A percentile compares a stretch with the other conserved stretches of the same genome.
Evolutionary conservation across 1,284 basidiomycete species (phyloP).

Genomic region (Ceratobasidium sp.): DNA sequence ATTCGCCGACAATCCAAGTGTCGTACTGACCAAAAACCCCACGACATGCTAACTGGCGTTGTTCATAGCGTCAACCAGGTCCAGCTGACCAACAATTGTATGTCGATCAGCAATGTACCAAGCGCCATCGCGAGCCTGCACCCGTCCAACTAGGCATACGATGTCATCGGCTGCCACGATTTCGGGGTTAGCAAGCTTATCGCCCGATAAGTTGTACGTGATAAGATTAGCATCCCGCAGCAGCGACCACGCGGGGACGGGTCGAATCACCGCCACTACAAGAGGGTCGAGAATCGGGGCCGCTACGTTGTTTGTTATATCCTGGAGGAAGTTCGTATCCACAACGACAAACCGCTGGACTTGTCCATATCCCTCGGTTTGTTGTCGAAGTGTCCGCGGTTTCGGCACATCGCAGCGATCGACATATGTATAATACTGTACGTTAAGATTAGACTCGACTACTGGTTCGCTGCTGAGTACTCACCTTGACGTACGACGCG

Average conservation of each 20-base stretch:
- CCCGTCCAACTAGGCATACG: constrained; percentile 50
- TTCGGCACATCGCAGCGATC: not conserved
- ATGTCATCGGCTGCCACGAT: constrained; percentile 52
- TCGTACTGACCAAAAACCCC: not conserved
- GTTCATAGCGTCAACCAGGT: not conserved
- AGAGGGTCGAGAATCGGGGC: constrained; percentile 37
- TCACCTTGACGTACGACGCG: constrained; percentile 20
- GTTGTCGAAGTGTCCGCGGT: not conserved
- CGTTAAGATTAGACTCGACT: not conserved
- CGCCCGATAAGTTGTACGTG: constrained; percentile 26
- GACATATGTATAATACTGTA: not conserved
- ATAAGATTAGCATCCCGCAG: constrained; percentile 37
- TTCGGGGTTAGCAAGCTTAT: constrained; percentile 25
- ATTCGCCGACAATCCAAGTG: not conserved
- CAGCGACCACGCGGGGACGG: constrained; percentile 36
- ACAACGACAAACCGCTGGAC: not conserved
- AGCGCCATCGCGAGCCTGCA: constrained; percentile 45
- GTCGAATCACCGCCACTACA: constrained; percentile 51
- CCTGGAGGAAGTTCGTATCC: constrained; percentile 8
- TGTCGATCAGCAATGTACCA: constrained; percentile 56
- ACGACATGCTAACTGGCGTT: not conserved
- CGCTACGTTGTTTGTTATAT: not conserved
- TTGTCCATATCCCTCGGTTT: constrained; percentile 10
- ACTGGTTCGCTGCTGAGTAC: not conserved
- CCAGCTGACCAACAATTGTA: constrained; percentile 34